phyloP scores from a whole-genome alignment of 2,329 filamentous ascomycete genomes.

The Rutstroemia sp. region DNA sequence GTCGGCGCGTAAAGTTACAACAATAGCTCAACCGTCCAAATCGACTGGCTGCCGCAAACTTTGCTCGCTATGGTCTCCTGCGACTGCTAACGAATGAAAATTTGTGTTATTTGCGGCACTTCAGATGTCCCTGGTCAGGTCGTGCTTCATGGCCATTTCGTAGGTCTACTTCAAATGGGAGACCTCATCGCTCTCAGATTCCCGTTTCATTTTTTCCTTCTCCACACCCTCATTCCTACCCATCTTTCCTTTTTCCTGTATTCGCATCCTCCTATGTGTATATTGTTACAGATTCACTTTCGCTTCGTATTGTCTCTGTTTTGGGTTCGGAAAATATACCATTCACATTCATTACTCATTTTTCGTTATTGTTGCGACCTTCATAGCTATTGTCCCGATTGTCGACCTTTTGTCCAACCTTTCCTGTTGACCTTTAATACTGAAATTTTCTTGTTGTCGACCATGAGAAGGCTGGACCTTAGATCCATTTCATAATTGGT shows the following conservation, averaged over 20 bases:
- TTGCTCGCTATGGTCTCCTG: constrained; percentile 13
- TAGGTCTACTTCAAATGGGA: constrained; percentile 8
- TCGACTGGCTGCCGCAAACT: constrained; percentile 10
- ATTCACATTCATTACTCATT: constrained; percentile 13
- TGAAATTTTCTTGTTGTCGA: neutral
- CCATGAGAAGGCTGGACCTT: constrained; percentile 1
- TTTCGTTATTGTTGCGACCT: constrained; percentile 11
- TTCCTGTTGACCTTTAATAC: constrained; percentile 1
- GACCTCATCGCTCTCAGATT: neutral
- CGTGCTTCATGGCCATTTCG: constrained; percentile 7
- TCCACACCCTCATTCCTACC: constrained; percentile 4
- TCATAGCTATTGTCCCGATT: constrained; percentile 5
- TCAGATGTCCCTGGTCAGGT: constrained; percentile 9
- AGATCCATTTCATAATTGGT: constrained; percentile 2
- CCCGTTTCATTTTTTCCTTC: constrained; percentile 21
- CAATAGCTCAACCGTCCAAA: constrained; percentile 11
- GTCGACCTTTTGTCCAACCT: constrained; percentile 10
- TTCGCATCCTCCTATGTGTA: neutral
- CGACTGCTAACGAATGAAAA: constrained; percentile 25
- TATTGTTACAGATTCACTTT: constrained; percentile 13
- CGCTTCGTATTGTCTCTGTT: neutral
- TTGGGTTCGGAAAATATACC: constrained; percentile 6
- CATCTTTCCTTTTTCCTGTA: neutral
- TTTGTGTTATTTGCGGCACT: constrained; percentile 15
- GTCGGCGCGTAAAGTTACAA: constrained; percentile 26